phyloP scores from a whole-genome alignment of 495 filamentous ascomycete species.

The Penicillium goetzii region DNA sequence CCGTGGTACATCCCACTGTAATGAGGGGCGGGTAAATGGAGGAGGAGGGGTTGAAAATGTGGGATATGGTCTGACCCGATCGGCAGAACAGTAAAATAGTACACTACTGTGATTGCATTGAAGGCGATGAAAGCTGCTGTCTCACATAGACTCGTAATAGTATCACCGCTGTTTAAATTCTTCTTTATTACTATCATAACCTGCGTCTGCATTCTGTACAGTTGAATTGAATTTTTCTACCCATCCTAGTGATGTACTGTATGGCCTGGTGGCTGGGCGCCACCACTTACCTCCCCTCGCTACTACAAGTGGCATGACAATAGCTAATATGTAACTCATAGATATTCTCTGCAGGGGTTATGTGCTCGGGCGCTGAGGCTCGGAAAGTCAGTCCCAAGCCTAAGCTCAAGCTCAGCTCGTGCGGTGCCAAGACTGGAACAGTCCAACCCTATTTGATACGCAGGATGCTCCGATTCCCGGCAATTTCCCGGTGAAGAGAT shows the following conservation, averaged over 20 bases:
- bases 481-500: conserved; percentile 10
- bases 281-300: background rate
- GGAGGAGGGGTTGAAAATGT: background rate
- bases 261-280: background rate
- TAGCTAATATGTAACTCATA: conserved; percentile 1
- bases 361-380: conserved; percentile 7
- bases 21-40: conserved; percentile 2
- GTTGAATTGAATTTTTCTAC: background rate
- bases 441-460: background rate
- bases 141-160: too few species aligned
- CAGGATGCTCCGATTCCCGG: conserved; percentile 15
- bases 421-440: conserved; percentile 15
- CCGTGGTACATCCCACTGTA: background rate
- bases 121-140: too few species aligned
- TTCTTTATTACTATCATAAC: too few species aligned
- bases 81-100: background rate
- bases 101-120: too few species aligned
- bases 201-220: background rate
- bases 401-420: conserved; percentile 11
- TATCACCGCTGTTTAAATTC: too few species aligned
- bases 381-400: background rate
- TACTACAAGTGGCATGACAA: background rate
- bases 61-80: background rate
- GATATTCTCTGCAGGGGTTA: background rate
- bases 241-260: background rate